These are phyloP conservation scores for Penicillium daleae DNA, from an alignment of 495 filamentous ascomycete genomes.

Conservation along the genomic window DNA sequence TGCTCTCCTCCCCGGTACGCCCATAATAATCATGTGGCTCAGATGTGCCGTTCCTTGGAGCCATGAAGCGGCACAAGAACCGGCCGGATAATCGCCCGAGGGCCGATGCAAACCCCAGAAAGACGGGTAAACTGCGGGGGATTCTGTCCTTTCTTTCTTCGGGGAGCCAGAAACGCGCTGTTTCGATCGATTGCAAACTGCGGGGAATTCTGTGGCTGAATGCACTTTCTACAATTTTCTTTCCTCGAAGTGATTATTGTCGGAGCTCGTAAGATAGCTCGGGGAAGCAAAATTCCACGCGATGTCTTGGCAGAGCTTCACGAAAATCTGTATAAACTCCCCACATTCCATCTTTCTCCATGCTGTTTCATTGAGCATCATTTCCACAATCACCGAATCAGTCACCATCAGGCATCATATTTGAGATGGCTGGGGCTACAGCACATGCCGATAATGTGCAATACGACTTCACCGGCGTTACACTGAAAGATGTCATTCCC, in stretches of 20 bases:
- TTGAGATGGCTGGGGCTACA: not conserved
- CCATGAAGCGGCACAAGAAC: no score
- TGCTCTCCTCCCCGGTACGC: not conserved
- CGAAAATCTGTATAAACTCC: not conserved
- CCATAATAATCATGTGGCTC: no score
- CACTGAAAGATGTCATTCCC: slow-evolving; percentile 20
- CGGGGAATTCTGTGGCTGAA: not conserved
- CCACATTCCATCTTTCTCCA: not conserved
- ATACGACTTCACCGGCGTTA: not conserved
- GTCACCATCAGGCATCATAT: not conserved
- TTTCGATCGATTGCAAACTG: not conserved
- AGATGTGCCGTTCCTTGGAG: no score
- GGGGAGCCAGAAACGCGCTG: not conserved
- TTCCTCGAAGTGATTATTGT: not conserved
- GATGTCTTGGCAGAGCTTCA: not conserved
- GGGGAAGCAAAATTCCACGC: not conserved
- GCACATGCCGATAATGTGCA: not conserved
- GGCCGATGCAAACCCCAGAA: slow-evolving; percentile 5
- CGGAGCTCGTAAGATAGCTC: not conserved
- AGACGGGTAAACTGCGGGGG: not conserved
- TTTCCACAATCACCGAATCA: not conserved
- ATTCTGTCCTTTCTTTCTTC: not conserved
- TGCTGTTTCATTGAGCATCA: not conserved
- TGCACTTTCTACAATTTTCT: not conserved
- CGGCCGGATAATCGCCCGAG: not conserved